Percentiles rank a stretch among this genome's conserved stretches.
Conservation (phyloP, 1,284 basidiomycete genomes). For the Marasmius oreades region DNA sequence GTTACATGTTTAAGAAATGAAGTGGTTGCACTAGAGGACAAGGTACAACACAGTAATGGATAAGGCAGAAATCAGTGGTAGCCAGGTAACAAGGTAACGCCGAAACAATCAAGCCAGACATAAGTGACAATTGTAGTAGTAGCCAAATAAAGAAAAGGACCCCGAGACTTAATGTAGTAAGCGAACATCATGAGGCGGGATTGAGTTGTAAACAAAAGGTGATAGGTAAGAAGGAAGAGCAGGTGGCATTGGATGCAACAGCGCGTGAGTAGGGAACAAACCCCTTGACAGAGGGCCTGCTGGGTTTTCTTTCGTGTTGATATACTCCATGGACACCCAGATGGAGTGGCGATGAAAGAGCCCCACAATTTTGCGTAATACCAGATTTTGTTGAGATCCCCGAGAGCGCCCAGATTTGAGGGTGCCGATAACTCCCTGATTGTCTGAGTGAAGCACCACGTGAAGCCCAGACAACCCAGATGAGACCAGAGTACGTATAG, state of each 20-base stretch:
- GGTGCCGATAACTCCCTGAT: slow-evolving; percentile 22
- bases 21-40: too few relatives aligned
- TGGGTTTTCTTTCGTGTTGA: slow-evolving; percentile 18
- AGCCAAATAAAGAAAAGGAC: too few relatives aligned
- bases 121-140: too few relatives aligned
- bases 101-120: too few relatives aligned
- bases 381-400: slow-evolving; percentile 20
- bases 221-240: slow-evolving; percentile 7
- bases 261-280: slow-evolving; percentile 8
- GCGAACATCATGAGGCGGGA: background rate
- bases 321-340: slow-evolving; percentile 17
- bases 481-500: slow-evolving; percentile 7
- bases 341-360: slow-evolving; percentile 16
- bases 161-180: too few relatives aligned
- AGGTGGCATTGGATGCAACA: slow-evolving; percentile 8
- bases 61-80: too few relatives aligned
- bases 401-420: slow-evolving; percentile 17
- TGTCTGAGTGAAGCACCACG: slow-evolving; percentile 21
- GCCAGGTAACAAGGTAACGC: too few relatives aligned
- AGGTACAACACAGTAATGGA: too few relatives aligned
- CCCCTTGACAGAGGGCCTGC: slow-evolving; percentile 20
- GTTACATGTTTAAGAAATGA: too few relatives aligned
- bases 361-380: slow-evolving; percentile 18
- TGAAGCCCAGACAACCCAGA: slow-evolving; percentile 1
- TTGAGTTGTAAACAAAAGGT: slow-evolving; percentile 5